Base-by-base conservation (phyloP, 2,329 filamentous ascomycete species). In the Onygenales sp. region DNA sequence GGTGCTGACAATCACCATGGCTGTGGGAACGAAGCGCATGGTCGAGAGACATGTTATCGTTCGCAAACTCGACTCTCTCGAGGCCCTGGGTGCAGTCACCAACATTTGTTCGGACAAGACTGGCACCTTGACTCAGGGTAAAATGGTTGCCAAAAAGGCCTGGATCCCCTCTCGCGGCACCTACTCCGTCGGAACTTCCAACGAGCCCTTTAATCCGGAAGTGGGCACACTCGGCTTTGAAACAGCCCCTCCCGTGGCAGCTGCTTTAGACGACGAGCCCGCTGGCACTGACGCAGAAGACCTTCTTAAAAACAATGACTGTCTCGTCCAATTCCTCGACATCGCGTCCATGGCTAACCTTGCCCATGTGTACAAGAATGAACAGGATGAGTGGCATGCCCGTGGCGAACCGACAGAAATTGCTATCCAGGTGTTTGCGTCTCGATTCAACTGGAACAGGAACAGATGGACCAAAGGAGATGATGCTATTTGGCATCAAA, bases 361-460 rank as follows among this genome's bases (percentile, higher is more conserved):
- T 21, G 82, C 84, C 2, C 77, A 77, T 36, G 78, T 87, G 3
- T 78, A 83, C 56, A 72, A 81, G 56, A 72, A 71, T 10, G 71
- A 80, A 11, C 67, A 74, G 14, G 69, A 73, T 2, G 69, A 76
- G 51, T 87, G 84, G 84, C 75, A 80, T 52, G 82, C 80, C 32
- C 78, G 81, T 47, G 84, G 83, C 42, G 83, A 86, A 58, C 82
- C 83, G 0, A 87, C 85, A 1, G 85, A 88, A 60, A 86, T 88
- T 56, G 85, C 85, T 1, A 85, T 88, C 45, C 84, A 88, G 59
- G 85, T 88, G 0, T 87, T 88, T 62, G 83, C 84, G 7, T 80
- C 78, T 42, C 80, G 85, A 10, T 88, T 88, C 63, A 72, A 80
- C 52, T 82, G 81, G 75, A 82, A 83, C 56, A 75, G 79, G 7